A percentile compares a stretch with the other conserved stretches of the same genome.
These are phyloP conservation scores for Psilocybe azurescens DNA, from an alignment of 768 basidiomycete genomes.

Conservation along the genomic window DNA sequence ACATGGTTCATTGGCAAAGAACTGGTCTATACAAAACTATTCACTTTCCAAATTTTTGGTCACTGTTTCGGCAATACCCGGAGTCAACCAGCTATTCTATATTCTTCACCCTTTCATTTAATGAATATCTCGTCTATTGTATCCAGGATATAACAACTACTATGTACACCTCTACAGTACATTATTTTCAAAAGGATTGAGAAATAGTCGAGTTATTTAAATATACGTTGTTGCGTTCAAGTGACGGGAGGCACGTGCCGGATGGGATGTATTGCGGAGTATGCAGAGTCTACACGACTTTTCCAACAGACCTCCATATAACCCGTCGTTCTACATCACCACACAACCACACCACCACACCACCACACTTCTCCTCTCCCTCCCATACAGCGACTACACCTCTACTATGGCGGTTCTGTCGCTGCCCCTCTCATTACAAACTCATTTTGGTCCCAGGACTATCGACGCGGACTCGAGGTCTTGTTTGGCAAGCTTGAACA, in stretches of 20 bases:
- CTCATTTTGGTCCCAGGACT: conserved; percentile 96
- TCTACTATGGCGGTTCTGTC: conserved; percentile 81
- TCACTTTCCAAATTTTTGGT: conserved; percentile 31
- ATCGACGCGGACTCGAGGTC: conserved; percentile 80
- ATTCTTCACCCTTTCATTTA: background rate
- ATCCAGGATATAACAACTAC: background rate
- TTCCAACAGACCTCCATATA: conserved; percentile 22
- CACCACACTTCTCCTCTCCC: background rate
- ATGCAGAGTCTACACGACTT: conserved; percentile 16
- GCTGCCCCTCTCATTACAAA: conserved; percentile 86
- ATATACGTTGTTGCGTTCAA: too few relatives aligned
- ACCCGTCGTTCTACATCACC: background rate
- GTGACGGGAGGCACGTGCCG: conserved; percentile 18
- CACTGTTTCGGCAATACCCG: conserved; percentile 35
- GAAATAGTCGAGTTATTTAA: too few relatives aligned
- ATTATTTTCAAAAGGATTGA: too few relatives aligned
- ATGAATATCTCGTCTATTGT: background rate
- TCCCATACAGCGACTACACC: conserved; percentile 9
- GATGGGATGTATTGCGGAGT: conserved; percentile 15
- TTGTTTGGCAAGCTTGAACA: conserved; percentile 80
- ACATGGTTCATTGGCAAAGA: conserved; percentile 58
- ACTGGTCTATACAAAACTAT: background rate
- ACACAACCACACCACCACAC: background rate
- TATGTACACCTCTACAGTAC: too few relatives aligned
- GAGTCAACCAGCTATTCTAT: conserved; percentile 1